phyloP scores from a whole-genome alignment of 1,284 basidiomycete species.

The Microbotryum intermedium region DNA sequence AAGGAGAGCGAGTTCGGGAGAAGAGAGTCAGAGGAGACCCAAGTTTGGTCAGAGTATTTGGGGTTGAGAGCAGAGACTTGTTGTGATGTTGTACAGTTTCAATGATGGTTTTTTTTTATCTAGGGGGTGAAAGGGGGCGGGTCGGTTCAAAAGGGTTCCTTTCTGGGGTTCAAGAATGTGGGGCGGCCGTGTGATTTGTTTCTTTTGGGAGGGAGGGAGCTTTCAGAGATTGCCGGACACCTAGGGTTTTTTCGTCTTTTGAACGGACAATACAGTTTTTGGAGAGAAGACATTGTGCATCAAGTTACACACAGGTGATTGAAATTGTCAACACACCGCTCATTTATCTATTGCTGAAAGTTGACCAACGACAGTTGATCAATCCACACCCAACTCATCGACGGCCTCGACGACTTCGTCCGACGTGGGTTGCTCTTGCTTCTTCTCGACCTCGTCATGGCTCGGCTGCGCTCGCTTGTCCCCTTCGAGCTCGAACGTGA shows the following conservation, averaged over 20 bases:
- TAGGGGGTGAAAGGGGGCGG: not conserved
- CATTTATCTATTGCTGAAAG: not conserved
- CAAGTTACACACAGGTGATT: not conserved
- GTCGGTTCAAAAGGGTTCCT: no score
- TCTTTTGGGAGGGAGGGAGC: no score
- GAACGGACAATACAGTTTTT: no score
- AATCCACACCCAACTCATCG: conserved; percentile 3
- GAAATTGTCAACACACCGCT: not conserved
- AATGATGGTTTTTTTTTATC: not conserved
- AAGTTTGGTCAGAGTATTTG: conserved; percentile 16
- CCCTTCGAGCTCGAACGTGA: conserved; percentile 21
- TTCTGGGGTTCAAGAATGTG: no score
- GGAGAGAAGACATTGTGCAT: no score
- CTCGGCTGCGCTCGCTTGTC: not conserved
- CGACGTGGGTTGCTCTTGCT: not conserved
- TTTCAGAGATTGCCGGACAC: no score
- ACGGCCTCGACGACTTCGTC: not conserved
- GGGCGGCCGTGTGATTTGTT: no score
- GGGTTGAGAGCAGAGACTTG: not conserved
- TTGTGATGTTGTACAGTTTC: not conserved
- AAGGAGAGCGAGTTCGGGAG: conserved; percentile 13
- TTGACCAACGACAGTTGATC: not conserved
- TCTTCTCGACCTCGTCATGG: not conserved
- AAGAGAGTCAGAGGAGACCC: not conserved
- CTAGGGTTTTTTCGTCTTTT: not conserved